Percentiles rank a stretch among this genome's conserved stretches.
Evolutionary conservation across 805 yeast species (phyloP).

Genomic region (Candida nonsorbophila): DNA sequence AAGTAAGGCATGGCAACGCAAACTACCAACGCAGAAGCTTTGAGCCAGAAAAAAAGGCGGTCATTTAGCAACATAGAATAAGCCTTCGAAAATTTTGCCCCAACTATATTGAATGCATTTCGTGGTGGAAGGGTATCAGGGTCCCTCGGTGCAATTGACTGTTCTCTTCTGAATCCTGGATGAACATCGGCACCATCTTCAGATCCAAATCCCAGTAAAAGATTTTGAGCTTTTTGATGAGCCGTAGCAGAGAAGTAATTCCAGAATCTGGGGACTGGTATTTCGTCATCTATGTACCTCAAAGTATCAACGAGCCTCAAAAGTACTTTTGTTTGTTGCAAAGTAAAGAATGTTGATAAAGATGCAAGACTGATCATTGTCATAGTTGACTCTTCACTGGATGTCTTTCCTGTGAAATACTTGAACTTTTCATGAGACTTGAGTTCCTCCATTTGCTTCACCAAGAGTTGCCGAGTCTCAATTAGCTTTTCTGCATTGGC

Average conservation of each 20-base stretch:
- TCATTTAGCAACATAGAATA: conserved; percentile 14
- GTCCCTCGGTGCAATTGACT: conserved; percentile 14
- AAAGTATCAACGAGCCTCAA: conserved; percentile 5
- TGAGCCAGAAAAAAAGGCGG: conserved; percentile 25
- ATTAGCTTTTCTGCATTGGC: conserved; percentile 10
- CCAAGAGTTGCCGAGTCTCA: conserved; percentile 8
- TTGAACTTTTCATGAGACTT: conserved; percentile 7
- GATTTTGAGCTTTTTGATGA: conserved; percentile 5
- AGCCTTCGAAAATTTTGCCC: conserved; percentile 10
- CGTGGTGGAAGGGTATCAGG: conserved; percentile 25
- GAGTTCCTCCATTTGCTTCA: conserved; percentile 4
- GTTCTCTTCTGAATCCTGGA: conserved; percentile 4
- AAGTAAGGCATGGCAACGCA: conserved; percentile 21
- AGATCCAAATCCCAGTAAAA: conserved; percentile 2
- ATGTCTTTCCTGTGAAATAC: conserved; percentile 6
- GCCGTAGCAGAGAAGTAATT: conserved; percentile 7
- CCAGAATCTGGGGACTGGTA: conserved; percentile 6
- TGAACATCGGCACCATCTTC: conserved; percentile 7
- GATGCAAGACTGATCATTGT: conserved; percentile 20
- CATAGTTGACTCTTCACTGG: conserved; percentile 19
- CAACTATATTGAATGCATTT: conserved; percentile 15
- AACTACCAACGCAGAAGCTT: conserved; percentile 16
- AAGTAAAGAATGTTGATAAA: conserved; percentile 8
- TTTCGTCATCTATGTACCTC: conserved; percentile 4
- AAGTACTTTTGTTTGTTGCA: conserved; percentile 2